These are phyloP conservation scores for Wickerhamiella sergipiensis DNA, from an alignment of 805 yeast species.

Conservation along the genomic window DNA sequence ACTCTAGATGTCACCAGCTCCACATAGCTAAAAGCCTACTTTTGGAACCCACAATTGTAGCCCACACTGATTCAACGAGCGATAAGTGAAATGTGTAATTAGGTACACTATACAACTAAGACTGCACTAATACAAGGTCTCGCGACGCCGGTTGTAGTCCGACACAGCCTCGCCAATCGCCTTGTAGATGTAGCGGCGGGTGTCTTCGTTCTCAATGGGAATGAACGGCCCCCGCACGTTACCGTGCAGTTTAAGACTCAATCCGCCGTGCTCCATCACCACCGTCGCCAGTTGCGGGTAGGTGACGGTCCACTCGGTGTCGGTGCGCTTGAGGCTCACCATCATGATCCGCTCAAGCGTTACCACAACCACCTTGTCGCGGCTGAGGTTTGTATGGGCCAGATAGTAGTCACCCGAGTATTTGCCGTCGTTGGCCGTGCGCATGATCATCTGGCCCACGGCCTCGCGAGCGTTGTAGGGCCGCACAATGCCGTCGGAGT, in stretches of 20 bases:
- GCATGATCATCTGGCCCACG: slow-evolving; percentile 89
- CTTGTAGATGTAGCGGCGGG: slow-evolving; percentile 52
- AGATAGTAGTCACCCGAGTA: slow-evolving; percentile 60
- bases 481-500: slow-evolving; percentile 56
- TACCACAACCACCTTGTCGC: slow-evolving; percentile 61
- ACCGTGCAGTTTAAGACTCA: slow-evolving; percentile 46
- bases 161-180: slow-evolving; percentile 69
- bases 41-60: no score
- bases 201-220: slow-evolving; percentile 57
- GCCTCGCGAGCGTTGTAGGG: slow-evolving; percentile 73
- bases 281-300: slow-evolving; percentile 58
- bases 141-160: slow-evolving; percentile 41
- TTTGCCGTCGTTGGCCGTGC: slow-evolving; percentile 67
- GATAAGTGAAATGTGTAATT: no score
- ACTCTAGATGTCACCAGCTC: no score
- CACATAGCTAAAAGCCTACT: no score
- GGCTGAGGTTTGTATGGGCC: slow-evolving; percentile 78
- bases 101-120: no score
- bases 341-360: slow-evolving; percentile 59
- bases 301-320: slow-evolving; percentile 56
- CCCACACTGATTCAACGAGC: no score
- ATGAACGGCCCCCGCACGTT: slow-evolving; percentile 56
- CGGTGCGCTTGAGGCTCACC: slow-evolving; percentile 46
- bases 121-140: slow-evolving; percentile 15
- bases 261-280: slow-evolving; percentile 66